Base-by-base conservation (phyloP, 352 stramenopile species). In the Pythium insidiosum region DNA sequence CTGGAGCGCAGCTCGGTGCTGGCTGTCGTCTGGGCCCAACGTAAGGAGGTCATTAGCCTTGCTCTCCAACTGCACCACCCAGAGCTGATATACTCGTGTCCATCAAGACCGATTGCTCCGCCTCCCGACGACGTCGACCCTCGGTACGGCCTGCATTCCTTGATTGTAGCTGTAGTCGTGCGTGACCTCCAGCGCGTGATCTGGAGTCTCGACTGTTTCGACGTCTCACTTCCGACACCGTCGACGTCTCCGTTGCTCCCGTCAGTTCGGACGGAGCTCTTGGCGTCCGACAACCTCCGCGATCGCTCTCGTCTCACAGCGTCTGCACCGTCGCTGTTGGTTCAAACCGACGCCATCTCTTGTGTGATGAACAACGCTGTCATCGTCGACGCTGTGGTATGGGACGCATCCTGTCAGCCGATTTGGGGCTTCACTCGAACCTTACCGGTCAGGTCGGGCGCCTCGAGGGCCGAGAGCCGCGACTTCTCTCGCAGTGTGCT, bases 201-300 rank as follows among this genome's bases (percentile, higher is more conserved):
- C 13, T 85, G 67, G 69, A 69, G 83, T 37, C 61, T 39, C 15
- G 73, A 85, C 44, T 62, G 63, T 22, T 85, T 70, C 29, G 33
- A 43, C 12, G 26, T 60, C 21, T 31, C 37, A 15, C 49, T 49
- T 38, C 19, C 34, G 4, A 4, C 41, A 12, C 38, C 9, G 28
- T 46, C 7, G 45, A 25, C 5, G 40, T 25, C 5, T n/a, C 43
- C 6, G 25, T 24, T 9, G 35, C 40, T 5, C 19, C 11, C 4
- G 20, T 44, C 5, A 35, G 35, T 5, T 45, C 23, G 0, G 24
- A 45, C 12, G 38, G 19, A 66, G n/a, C 44, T 83, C 38, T 58
- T 40, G 10, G 23, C 16, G 19, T 38, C 2, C 35, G 13, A 3
- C 16, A 24, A 11, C 19, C n/a, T n/a, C 38, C 63, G 67, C 37